A percentile compares a stretch with the other conserved stretches of the same genome.
These are phyloP conservation scores for Austroboletus niveus DNA, from an alignment of 1,284 basidiomycete species.

Conservation along the genomic window DNA sequence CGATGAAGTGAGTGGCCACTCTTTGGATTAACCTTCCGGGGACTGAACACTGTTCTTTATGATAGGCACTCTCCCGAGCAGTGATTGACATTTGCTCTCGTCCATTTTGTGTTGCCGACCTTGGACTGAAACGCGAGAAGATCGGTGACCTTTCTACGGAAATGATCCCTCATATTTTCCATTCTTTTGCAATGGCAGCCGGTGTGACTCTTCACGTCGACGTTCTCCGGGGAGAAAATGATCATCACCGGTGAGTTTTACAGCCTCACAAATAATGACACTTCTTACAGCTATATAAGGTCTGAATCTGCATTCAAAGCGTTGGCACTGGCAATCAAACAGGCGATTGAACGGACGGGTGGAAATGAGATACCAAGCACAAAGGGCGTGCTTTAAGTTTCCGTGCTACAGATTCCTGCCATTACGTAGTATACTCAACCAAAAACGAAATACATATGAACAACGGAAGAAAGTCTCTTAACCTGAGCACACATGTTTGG, in stretches of 20 bases:
- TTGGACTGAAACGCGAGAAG: slow-evolving; percentile 92
- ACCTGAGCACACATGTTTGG: slow-evolving; percentile 6
- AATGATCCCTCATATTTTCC: slow-evolving; percentile 96
- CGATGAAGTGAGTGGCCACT: slow-evolving; percentile 72
- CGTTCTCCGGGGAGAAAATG: slow-evolving; percentile 92
- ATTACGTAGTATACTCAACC: neutral
- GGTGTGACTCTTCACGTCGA: slow-evolving; percentile 94
- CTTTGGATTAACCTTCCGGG: slow-evolving; percentile 3
- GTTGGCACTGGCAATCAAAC: slow-evolving; percentile 89
- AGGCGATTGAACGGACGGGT: slow-evolving; percentile 90
- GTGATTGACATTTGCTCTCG: slow-evolving; percentile 98
- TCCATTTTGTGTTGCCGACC: slow-evolving; percentile 91
- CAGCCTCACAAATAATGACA: neutral
- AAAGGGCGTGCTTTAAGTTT: slow-evolving; percentile 80
- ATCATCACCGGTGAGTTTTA: slow-evolving; percentile 85
- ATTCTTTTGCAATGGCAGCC: slow-evolving; percentile 90
- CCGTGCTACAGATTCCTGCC: too few species aligned
- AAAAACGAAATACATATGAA: slow-evolving; percentile 21
- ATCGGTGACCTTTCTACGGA: slow-evolving; percentile 96
- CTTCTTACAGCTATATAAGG: slow-evolving; percentile 40
- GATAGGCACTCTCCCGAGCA: slow-evolving; percentile 86
- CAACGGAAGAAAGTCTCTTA: neutral
- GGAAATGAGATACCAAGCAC: slow-evolving; percentile 94
- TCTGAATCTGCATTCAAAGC: slow-evolving; percentile 99
- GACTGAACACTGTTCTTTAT: neutral